Conservation (phyloP, 805 yeast species). For the Teunomyces panamensis region DNA sequence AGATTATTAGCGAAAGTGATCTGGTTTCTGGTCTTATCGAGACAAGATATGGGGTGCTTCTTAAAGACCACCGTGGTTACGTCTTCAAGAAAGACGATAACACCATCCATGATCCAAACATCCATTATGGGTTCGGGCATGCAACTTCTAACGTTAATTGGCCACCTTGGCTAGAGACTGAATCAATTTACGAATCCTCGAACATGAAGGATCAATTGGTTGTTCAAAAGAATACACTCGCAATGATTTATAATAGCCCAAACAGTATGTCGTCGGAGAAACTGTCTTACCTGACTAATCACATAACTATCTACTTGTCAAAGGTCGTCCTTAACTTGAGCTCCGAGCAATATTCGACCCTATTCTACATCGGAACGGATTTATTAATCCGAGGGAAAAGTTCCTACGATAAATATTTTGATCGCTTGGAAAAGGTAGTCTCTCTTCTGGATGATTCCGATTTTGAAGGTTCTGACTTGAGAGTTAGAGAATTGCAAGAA, state of each 20-base stretch:
- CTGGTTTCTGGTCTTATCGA: slow-evolving; percentile 46
- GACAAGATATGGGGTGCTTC: slow-evolving; percentile 52
- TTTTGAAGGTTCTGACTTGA: slow-evolving; percentile 30
- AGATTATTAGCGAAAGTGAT: slow-evolving; percentile 29
- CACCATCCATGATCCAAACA: slow-evolving; percentile 14
- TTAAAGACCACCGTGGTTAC: slow-evolving; percentile 55
- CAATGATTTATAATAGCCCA: slow-evolving; percentile 47
- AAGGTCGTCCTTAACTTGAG: slow-evolving; percentile 39
- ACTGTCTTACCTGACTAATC: slow-evolving; percentile 22
- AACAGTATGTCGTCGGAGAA: slow-evolving; percentile 46
- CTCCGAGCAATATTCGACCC: slow-evolving; percentile 35
- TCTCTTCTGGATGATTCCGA: slow-evolving; percentile 36
- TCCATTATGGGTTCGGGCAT: slow-evolving; percentile 11
- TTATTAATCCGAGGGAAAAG: slow-evolving; percentile 29
- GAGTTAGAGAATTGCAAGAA: slow-evolving; percentile 28
- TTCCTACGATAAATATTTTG: slow-evolving; percentile 29
- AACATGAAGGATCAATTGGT: slow-evolving; percentile 25
- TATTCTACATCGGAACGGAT: slow-evolving; percentile 34
- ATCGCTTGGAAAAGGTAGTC: slow-evolving; percentile 37
- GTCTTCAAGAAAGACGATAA: slow-evolving; percentile 41
- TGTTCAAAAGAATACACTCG: slow-evolving; percentile 37
- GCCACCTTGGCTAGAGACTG: slow-evolving; percentile 91
- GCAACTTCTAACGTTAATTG: slow-evolving; percentile 46
- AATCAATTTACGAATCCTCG: slow-evolving; percentile 42
- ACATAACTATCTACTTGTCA: slow-evolving; percentile 31